Evolutionary conservation across 805 yeast genomes (phyloP).

Genomic region (Gaillardinia entomophila): DNA sequence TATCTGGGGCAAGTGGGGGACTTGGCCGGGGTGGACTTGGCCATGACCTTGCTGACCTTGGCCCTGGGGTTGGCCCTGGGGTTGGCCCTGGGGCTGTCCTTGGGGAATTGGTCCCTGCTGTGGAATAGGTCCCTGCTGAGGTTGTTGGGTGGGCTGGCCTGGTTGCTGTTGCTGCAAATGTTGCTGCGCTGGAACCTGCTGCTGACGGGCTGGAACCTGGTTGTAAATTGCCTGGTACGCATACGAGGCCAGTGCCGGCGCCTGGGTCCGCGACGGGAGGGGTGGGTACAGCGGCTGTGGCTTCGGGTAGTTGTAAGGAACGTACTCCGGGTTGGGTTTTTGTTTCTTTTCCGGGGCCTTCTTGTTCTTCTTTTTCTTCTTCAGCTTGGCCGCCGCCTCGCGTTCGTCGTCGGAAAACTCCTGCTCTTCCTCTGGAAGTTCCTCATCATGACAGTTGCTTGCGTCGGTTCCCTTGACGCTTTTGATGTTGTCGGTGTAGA

Average conservation of each 20-base stretch:
- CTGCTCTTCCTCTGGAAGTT: slow-evolving; percentile 85
- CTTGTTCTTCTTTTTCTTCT: slow-evolving; percentile 54
- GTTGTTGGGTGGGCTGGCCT: no score
- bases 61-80: not conserved
- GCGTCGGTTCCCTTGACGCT: slow-evolving; percentile 87
- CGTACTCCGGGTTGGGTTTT: not conserved
- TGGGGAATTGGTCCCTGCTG: not conserved
- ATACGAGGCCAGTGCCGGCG: no score
- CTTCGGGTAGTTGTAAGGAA: not conserved
- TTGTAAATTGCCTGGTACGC: no score
- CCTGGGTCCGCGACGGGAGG: no score
- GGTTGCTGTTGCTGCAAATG: not conserved
- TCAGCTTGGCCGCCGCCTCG: slow-evolving; percentile 65
- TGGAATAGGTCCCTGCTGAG: no score
- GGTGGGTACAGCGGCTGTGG: no score
- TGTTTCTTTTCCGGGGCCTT: slow-evolving; percentile 30
- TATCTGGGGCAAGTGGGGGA: no score
- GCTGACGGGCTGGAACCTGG: not conserved
- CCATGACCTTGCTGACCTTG: no score
- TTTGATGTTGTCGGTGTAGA: slow-evolving; percentile 68
- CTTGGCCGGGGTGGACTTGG: no score
- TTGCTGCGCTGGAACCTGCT: not conserved
- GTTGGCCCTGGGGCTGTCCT: not conserved
- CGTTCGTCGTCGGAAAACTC: slow-evolving; percentile 94
- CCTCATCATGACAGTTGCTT: slow-evolving; percentile 91